A percentile compares a stretch with the other conserved stretches of the same genome.
These are phyloP conservation scores for Xylaria longipes DNA, from an alignment of 495 filamentous ascomycete species.

Conservation along the genomic window DNA sequence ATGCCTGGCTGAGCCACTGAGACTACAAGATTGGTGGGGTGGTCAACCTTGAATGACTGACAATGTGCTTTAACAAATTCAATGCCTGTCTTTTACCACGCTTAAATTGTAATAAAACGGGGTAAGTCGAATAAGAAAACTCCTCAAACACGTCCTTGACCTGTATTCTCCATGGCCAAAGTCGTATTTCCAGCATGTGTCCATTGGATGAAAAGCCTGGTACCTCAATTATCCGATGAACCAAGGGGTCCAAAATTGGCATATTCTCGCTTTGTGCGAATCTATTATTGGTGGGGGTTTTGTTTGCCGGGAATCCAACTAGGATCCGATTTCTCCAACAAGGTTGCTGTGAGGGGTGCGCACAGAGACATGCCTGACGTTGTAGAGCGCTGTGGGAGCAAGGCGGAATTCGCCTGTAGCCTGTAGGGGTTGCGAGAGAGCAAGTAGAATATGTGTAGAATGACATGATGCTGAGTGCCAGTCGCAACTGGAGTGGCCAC, in stretches of 20 bases:
- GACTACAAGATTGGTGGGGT: not conserved
- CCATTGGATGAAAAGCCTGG: not conserved
- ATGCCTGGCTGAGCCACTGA: conserved; percentile 10
- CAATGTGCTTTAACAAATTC: not conserved
- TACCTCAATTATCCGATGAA: conserved; percentile 11
- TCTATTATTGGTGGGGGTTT: conserved; percentile 21
- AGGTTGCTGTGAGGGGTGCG: conserved; percentile 17
- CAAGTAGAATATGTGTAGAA: not conserved
- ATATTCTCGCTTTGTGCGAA: conserved; percentile 5
- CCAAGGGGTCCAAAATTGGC: conserved; percentile 4
- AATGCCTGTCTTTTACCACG: not conserved
- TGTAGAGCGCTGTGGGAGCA: not conserved
- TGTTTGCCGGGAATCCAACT: conserved; percentile 4
- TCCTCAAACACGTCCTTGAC: not conserved
- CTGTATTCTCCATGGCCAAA: not conserved
- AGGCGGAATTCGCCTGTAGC: conserved; percentile 7
- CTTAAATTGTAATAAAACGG: not conserved
- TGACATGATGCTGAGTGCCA: not conserved
- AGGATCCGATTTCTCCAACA: conserved; percentile 22
- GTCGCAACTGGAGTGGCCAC: not conserved
- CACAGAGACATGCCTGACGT: not conserved
- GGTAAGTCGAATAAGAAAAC: not conserved
- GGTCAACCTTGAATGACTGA: not conserved
- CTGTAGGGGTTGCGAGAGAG: not conserved
- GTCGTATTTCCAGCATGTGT: not conserved